Evolutionary conservation across 169 alveolate genomes (phyloP), one percentile per base, ranked within the genome.

Genomic region (Ichthyophthirius multifiliis): DNA sequence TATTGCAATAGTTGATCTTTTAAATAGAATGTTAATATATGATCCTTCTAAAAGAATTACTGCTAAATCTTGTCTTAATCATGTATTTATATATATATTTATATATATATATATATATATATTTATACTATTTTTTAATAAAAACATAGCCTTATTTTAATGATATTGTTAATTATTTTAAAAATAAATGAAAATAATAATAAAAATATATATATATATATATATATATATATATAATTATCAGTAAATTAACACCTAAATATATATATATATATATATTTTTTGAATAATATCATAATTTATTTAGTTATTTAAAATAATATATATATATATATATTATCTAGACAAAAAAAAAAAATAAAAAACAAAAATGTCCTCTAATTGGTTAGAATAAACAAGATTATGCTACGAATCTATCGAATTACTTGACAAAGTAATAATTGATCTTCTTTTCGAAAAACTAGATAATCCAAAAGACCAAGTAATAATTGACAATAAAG

Each of bases 391-490:
- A 78, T 71, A 88, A 71, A 73, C 90, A 18, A 77, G 97, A 64
- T 75, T 84, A 18, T 87, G 82, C 41, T 82, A 80, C 46, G 96
- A 91, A 73, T 91, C 84, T 63, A 84, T 94, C 6, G 97, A 94
- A 75, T 82, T 83, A 27, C 78, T 91, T 15, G 95, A 94, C 75
- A 88, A 87, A 71, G 93, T 95, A 18, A 76, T 91, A n/a, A 90
- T 90, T 12, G 82, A 83, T 64, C 79, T 93, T 9, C 74, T 90
- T 43, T 74, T 89, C 16, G 88, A 88, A 45, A 92, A 90, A 80
- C 90, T 89, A 34, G 89, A 89, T 62, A 87, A 91, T 73, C 96
- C 96, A 0, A 89, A 85, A 65, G 93, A 94, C 45, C 44, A 85
- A 16, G 95, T 94, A 5, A 45, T 92, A 15, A 84, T 94, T 13